Evolutionary conservation across 768 basidiomycete species (phyloP).

Genomic region (Harrya chromipes): DNA sequence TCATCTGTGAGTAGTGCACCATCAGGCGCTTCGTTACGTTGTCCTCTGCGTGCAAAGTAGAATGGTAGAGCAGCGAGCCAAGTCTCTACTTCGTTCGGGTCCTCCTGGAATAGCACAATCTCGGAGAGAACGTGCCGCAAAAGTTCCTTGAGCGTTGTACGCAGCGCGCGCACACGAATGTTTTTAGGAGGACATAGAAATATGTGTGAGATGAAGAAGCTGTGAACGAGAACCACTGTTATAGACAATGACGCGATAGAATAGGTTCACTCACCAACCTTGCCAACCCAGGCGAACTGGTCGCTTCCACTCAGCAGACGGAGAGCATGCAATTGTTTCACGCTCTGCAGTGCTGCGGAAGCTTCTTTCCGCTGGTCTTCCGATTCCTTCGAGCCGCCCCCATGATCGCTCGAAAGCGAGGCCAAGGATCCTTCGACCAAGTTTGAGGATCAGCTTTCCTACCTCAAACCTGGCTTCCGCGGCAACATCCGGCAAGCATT

Average conservation of each 20-base stretch:
- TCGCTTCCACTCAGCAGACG: constrained; percentile 71
- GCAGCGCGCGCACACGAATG: constrained; percentile 55
- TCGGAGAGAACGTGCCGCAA: constrained; percentile 60
- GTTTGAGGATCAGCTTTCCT: constrained; percentile 56
- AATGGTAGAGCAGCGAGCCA: constrained; percentile 72
- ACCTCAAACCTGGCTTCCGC: constrained; percentile 84
- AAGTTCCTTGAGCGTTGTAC: constrained; percentile 48
- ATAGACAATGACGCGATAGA: neutral
- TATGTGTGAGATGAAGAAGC: constrained; percentile 57
- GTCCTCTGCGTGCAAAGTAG: constrained; percentile 30
- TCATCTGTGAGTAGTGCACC: constrained; percentile 53
- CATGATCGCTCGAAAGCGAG: constrained; percentile 13
- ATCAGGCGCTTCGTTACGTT: constrained; percentile 45
- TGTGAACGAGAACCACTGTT: constrained; percentile 12
- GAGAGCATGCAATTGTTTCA: constrained; percentile 76
- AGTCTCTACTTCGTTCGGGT: constrained; percentile 61
- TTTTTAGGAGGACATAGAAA: constrained; percentile 67
- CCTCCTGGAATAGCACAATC: constrained; percentile 80
- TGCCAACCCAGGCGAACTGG: constrained; percentile 76
- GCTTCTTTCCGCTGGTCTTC: constrained; percentile 16
- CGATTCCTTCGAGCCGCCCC: constrained; percentile 5
- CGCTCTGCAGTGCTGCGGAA: constrained; percentile 40
- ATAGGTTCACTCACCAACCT: constrained; percentile 51
- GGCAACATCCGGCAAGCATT: constrained; percentile 66
- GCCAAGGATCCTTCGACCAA: constrained; percentile 35